Base-by-base conservation (phyloP, 768 basidiomycete species). In the Suillus ampliporus region DNA sequence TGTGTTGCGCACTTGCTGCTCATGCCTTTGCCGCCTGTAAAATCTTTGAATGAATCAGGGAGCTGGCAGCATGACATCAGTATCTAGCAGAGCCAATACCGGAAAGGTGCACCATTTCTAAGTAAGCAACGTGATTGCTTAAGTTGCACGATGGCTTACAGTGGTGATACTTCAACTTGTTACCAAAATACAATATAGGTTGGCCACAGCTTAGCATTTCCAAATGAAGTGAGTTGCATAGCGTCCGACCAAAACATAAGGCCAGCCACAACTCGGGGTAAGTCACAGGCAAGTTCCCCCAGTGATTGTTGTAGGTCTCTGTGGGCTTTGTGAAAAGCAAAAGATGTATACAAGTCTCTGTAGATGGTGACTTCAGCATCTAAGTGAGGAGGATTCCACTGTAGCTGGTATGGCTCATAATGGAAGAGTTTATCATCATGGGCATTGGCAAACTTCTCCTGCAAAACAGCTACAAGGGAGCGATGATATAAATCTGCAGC, bases 181-280 rank as follows among this genome's bases (percentile, higher is more conserved):
- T 70, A 2, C 70, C 71, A 62, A 70, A 66, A 19, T n/a, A 64
- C n/a, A n/a, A 68, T 8, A 47, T 74, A 74, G 7, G 67, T 34
- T 6, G 70, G 70, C 71, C 72, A 71, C 1, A 73, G 47, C 41
- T 64, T 66, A 43, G 69, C 68, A 3, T 67, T 58, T 1, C 77
- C 72, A 65, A 78, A 80, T 11, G 65, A 52, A 1, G 74, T 66
- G 4, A 78, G 65, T 31, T 73, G 71, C 13, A 75, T 77, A 2
- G 65, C 26, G 64, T 79, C 76, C 0, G 75, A 78, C 62, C 69
- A 73, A 40, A 74, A 65, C 71, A 76, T 73, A 31, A 72, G 46
- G 8, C 60, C 68, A 15, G 64, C 65, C 43, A 76, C 60, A 3
- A 31, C 31, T 31, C 6, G 31, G 6, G 31, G 31, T 31, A 31